Evolutionary conservation across 768 basidiomycete genomes (phyloP), one percentile per base, ranked within the genome.

Genomic region (Amanita rubescens): DNA sequence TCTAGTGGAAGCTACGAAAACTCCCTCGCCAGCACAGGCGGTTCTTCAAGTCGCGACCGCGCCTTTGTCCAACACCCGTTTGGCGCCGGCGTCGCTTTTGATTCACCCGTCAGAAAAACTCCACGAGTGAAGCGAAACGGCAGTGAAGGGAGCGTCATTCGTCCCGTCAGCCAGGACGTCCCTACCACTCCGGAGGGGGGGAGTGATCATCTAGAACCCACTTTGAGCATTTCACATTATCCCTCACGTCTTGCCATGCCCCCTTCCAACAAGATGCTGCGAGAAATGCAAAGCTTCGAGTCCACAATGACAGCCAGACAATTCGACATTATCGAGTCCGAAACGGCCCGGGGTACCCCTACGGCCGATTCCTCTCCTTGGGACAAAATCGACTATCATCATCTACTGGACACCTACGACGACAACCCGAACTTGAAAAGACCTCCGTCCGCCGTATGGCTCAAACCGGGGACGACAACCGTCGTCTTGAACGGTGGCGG

Each of bases 261-360:
- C 17, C 44, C 43, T 19, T 32, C 25, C 44, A n/a, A n/a, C n/a
- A 53, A 46, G 34, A 53, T 53, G 22, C 65, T 93, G n/a, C 84
- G 89, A 20, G 85, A 85, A 64, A 87, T 91, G 84, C 88, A 91
- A 59, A 89, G 87, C 0, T 93, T 92, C 62, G 90, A 93, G 59
- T 91, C 89, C 3, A 83, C 82, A 1, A 65, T 87, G 34, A 93
- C 90, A 0, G 89, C 87, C 0, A 78, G 82, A 20, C 85, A 86
- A 45, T 63, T 62, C 33, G 75, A 75, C 41, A 20, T 39, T 51
- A 42, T 57, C 14, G 58, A 43, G 14, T 34, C 59, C n/a, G 35
- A 55, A 54, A 27, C 53, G 38, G 34, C 54, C 54, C 27, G 51
- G 10, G 59, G 59, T n/a, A 62, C 64, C 4, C 57, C 62, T 22